Base-by-base conservation (phyloP, 2,329 filamentous ascomycete species). In the Polytolypa hystricis region DNA sequence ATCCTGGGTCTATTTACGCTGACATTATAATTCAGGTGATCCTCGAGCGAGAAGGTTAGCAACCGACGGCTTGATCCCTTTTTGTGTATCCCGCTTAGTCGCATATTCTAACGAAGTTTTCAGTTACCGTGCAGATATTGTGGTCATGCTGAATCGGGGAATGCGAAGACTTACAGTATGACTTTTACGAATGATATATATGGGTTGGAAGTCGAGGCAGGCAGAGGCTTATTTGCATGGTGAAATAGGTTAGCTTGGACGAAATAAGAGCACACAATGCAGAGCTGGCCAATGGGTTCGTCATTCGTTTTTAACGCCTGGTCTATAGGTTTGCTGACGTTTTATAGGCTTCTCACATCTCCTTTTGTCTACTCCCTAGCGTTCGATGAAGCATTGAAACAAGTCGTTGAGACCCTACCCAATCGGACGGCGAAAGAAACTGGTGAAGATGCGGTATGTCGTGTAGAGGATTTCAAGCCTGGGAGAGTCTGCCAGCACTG, bases 121-220 rank as follows among this genome's bases (percentile, higher is more conserved):
- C 61, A 93, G 84, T 61, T 95, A 95, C 65, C 77, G 86, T 55
- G 79, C 86, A 43, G 86, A 93, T 54, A 93, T 96, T 54, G 77
- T 93, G 44, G 64, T 79, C 46, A 80, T 80, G 76, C 66, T 80
- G 35, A 79, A 79, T 53, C 69, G 75, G 42, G 71, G 71, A 15
- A 55, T 70, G 39, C 64, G 73, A 43, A 65, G 76, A 51, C 61
- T 79, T 32, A 73, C 66, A 43, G 74, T 70, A 56, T 42, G 62
- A 48, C 19, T 8, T 27, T 21, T n/a, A n/a, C n/a, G n/a, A n/a
- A n/a, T n/a, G n/a, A n/a, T n/a, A n/a, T n/a, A n/a, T n/a, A n/a
- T n/a, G n/a, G n/a, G n/a, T n/a, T n/a, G n/a, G n/a, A n/a, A n/a
- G n/a, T n/a, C n/a, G n/a, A n/a, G n/a, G n/a, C n/a, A n/a, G n/a